Base-by-base conservation (phyloP, 768 basidiomycete genomes). In the Tricholoma matsutake region DNA sequence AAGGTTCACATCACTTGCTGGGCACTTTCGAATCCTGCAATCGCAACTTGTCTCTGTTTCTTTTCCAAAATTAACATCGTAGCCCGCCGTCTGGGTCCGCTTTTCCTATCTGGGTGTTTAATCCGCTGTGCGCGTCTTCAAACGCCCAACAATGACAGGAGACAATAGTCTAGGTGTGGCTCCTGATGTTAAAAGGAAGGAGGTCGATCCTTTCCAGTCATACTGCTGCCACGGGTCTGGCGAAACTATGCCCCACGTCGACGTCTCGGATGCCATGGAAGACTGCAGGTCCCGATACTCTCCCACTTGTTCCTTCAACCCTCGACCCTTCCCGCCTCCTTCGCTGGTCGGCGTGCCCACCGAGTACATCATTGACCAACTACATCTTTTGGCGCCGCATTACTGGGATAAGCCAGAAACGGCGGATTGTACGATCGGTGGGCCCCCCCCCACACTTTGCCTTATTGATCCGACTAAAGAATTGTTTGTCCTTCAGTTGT, bases 401-500 rank as follows among this genome's bases (percentile, higher is more conserved):
- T 90, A 87, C 74, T 91, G 91, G 90, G 83, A 86, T 68, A 88
- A 85, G 63, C 81, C 84, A 60, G 87, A 89, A 65, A 89, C 86
- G 1, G 83, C 90, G 8, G 88, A 93, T 72, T 93, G 90, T 72
- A 91, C 91, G 14, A 80, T 92, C 59, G 81, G 91, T 91, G 67
- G 34, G 83, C 73, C 34, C 2, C 3, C 2, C 3, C 39, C 61
- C 32, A 31, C 20, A 4, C 18, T 35, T 55, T 41, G 37, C 41
- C 6, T 59, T 29, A 31, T 31, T 25, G 9, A 16, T 14, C 31
- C 45, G 2, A 59, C 32, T 61, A 49, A 56, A 62, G 47, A 45
- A 43, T 28, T 49, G 59, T 61, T 10, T 16, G 22, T 55, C 65
- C 47, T 56, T 25, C 54, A 84, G 85, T 86, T 69, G 74, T 85